Conservation (phyloP, 495 filamentous ascomycete genomes). For the Penicillium macrosclerotiorum region DNA sequence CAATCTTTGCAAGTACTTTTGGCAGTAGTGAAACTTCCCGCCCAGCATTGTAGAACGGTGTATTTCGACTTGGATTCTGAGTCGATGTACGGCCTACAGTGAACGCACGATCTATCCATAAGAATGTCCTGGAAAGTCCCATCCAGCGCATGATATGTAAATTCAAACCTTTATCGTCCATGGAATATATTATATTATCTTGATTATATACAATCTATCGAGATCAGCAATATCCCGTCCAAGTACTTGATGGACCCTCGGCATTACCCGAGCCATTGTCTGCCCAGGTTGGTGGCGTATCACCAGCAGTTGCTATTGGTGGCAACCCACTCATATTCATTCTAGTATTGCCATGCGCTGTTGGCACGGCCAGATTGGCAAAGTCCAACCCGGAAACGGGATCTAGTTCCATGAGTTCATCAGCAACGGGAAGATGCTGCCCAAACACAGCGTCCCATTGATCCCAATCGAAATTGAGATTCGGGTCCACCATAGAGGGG, state of each 20-base stretch:
- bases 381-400: slow-evolving; percentile 40
- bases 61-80: too few species aligned
- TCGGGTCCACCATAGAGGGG: slow-evolving; percentile 45
- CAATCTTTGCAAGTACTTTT: too few species aligned
- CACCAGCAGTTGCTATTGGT: not conserved
- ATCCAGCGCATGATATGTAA: too few species aligned
- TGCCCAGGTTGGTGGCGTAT: slow-evolving; percentile 10
- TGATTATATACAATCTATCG: not conserved
- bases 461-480: slow-evolving; percentile 49
- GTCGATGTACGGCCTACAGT: too few species aligned
- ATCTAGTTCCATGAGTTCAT: slow-evolving; percentile 47
- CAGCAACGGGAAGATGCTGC: slow-evolving; percentile 45
- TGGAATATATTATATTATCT: not conserved
- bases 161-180: too few species aligned
- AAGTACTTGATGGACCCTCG: slow-evolving; percentile 8
- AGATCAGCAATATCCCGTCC: slow-evolving; percentile 15
- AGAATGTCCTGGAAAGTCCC: too few species aligned
- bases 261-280: not conserved
- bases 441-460: slow-evolving; percentile 53
- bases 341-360: not conserved
- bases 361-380: slow-evolving; percentile 23
- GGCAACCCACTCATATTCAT: slow-evolving; percentile 5
- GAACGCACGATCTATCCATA: too few species aligned
- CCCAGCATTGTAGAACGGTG: too few species aligned
- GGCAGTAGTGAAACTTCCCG: too few species aligned